These are phyloP conservation scores for Penicillium hesseltinei DNA, from an alignment of 2,329 filamentous ascomycete species.

Conservation along the genomic window DNA sequence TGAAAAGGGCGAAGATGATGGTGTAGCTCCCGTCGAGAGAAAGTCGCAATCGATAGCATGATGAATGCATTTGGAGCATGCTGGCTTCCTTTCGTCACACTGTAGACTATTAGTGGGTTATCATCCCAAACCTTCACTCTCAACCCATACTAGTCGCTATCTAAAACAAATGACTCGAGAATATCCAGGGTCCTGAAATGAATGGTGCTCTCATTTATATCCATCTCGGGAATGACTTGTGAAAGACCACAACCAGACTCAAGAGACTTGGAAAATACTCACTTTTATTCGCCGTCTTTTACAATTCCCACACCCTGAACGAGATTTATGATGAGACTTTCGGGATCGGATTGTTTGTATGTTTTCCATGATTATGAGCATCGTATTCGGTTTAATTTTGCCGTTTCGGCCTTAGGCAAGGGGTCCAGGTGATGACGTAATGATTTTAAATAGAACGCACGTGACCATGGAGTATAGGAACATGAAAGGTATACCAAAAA, in stretches of 20 bases:
- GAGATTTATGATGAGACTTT: constrained; percentile 36
- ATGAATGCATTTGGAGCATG: constrained; percentile 30
- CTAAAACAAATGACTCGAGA: constrained; percentile 2
- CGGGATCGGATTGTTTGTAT: constrained; percentile 18
- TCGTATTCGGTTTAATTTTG: constrained; percentile 4
- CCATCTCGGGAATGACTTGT: not conserved
- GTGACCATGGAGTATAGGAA: not conserved
- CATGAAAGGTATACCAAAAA: not conserved
- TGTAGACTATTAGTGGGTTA: constrained; percentile 14
- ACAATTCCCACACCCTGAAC: constrained; percentile 34
- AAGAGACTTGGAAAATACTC: constrained; percentile 3
- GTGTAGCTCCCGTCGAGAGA: not conserved
- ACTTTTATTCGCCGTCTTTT: constrained; percentile 39
- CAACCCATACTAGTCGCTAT: not conserved
- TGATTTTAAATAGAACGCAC: not conserved
- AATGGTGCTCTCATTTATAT: not conserved
- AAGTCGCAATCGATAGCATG: constrained; percentile 32
- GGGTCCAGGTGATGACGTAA: not conserved
- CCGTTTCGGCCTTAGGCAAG: not conserved
- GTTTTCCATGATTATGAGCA: not conserved
- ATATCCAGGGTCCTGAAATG: not conserved
- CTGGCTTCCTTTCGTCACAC: constrained; percentile 37
- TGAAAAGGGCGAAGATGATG: constrained; percentile 10
- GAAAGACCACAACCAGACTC: not conserved
- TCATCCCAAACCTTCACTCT: not conserved